Base-by-base conservation (phyloP, 345 rosid genomes). In the Cardamine chenopodiifolia region DNA sequence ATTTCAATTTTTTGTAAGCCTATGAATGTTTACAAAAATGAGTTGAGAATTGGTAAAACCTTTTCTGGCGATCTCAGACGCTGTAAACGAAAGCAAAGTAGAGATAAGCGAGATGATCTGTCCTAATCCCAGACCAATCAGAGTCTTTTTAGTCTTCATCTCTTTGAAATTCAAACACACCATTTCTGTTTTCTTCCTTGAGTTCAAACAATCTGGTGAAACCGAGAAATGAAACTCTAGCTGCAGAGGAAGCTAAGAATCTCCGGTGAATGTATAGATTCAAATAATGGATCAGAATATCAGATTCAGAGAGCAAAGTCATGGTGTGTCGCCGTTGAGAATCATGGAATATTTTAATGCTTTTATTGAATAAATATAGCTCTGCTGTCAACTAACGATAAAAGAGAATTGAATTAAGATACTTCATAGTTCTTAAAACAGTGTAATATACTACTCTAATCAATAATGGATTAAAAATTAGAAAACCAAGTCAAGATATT, bases 41-140 rank as follows among this genome's bases (percentile, higher is more conserved):
- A 1, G 39, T n/a, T 56, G 31, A 5, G 45, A 57, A n/a, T 25
- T 8, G 13, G 34, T 17, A 2, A 28, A 47, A 90, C 96, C 91
- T 86, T 78, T 87, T 83, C 83, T 89, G 20, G 88, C 85, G 15
- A 90, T 82, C 52, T 90, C 86, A 62, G 88, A 82, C 0, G 97
- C 79, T 9, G 86, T 58, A 55, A 85, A 89, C 1, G 80, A 85
- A 60, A 78, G 75, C 13, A 82, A 84, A 78, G 94, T 87, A 12
- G 69, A 68, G 19, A 91, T 80, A 74, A 91, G 85, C 1, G 97
- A 91, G 44, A 91, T 80, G 78, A 86, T 85, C 71, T 91, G 97
- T 12, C 97, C 97, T 71, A 91, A 71, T 12, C 81, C 94, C 82
- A 89, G 97, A 66, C 85, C 97, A 53, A 83, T 47, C 70, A 87